Conservation (phyloP, 345 rosid genomes). For the Citropsis articulata region DNA sequence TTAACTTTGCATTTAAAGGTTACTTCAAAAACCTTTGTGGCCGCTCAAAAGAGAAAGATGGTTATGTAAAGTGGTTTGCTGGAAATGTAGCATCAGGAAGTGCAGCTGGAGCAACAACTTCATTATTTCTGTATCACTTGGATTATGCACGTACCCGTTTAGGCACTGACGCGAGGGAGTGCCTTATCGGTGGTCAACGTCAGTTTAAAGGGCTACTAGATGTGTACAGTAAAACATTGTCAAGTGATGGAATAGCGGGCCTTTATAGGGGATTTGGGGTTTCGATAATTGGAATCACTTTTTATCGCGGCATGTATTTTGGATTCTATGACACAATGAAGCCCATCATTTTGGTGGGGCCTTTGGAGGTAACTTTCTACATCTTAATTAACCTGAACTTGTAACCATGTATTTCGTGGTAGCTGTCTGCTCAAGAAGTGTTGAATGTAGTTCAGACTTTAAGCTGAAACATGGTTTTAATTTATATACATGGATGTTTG, state of each 20-base stretch:
- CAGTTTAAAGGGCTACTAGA: constrained; percentile 82
- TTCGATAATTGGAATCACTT: constrained; percentile 85
- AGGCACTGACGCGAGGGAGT: constrained; percentile 75
- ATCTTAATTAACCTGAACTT: neutral
- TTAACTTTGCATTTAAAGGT: constrained; percentile 96
- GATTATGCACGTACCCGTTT: constrained; percentile 87
- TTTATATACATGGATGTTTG: neutral
- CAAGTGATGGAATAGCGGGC: constrained; percentile 70
- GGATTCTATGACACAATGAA: constrained; percentile 91
- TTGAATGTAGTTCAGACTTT: neutral
- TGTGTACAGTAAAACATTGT: constrained; percentile 72
- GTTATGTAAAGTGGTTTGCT: constrained; percentile 77
- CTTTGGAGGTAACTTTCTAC: constrained; percentile 60
- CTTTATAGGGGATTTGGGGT: constrained; percentile 88
- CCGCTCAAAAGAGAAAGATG: constrained; percentile 79
- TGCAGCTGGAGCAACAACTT: constrained; percentile 95
- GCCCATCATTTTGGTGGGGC: constrained; percentile 78
- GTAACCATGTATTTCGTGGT: neutral
- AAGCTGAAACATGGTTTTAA: neutral
- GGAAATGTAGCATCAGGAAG: constrained; percentile 94
- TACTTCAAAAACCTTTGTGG: constrained; percentile 80
- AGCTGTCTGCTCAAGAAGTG: neutral
- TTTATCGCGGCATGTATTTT: constrained; percentile 91
- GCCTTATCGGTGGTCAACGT: constrained; percentile 48
- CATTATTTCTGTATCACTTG: constrained; percentile 77